Conservation (phyloP, 2,329 filamentous ascomycete species). For the Colletotrichum horii region DNA sequence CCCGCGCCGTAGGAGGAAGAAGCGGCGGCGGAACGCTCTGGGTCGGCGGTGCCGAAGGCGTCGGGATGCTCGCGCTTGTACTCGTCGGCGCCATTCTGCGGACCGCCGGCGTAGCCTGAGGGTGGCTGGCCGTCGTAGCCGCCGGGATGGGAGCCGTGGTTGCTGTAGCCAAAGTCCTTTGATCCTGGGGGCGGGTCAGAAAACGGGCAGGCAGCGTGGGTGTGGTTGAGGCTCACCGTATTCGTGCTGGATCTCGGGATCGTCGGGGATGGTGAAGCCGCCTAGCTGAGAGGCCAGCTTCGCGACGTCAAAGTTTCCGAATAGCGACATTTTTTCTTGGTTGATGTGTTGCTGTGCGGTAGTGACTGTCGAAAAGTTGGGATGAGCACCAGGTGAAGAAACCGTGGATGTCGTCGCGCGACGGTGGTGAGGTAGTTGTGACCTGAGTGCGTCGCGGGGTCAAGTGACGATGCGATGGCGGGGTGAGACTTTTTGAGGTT, state of each 20-base stretch:
- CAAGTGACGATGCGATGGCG: background rate
- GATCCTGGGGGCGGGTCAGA: background rate
- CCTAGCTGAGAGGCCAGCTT: conserved; percentile 42
- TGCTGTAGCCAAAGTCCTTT: conserved; percentile 19
- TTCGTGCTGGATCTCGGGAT: conserved; percentile 36
- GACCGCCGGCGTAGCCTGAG: conserved; percentile 18
- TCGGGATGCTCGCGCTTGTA: conserved; percentile 13
- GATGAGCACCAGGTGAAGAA: background rate
- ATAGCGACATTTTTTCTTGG: background rate
- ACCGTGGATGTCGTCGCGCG: background rate
- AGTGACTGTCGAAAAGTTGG: background rate
- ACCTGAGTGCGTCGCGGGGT: conserved; percentile 4
- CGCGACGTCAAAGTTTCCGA: conserved; percentile 27
- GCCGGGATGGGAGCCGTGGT: background rate
- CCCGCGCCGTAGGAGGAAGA: background rate
- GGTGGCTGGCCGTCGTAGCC: conserved; percentile 21
- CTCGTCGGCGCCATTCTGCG: conserved; percentile 19
- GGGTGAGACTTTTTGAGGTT: background rate
- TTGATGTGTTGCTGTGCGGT: background rate
- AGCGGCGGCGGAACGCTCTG: background rate
- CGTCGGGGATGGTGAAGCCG: conserved; percentile 36
- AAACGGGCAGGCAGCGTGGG: no score
- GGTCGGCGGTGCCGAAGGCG: conserved; percentile 17
- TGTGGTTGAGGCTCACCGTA: background rate
- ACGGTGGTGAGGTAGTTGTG: background rate